Conservation (phyloP, 306 rosid genomes). For the Astragalus glycyphyllos region DNA sequence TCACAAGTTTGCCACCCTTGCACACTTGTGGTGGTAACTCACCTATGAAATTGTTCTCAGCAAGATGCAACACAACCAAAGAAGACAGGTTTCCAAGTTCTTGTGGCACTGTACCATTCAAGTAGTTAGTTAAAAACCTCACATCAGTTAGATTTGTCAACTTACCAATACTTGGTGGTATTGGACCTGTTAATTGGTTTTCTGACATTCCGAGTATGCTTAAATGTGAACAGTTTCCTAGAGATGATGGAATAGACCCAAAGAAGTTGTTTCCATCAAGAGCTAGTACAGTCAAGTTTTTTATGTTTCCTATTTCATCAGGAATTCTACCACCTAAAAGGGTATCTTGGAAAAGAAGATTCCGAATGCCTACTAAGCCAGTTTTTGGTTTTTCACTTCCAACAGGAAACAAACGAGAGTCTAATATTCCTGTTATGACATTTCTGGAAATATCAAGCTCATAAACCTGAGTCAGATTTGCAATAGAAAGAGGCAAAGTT, state of each 20-base stretch:
- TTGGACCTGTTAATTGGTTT: slow-evolving; percentile 54
- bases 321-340: slow-evolving; percentile 53
- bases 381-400: slow-evolving; percentile 35
- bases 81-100: slow-evolving; percentile 60
- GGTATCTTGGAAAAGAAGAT: slow-evolving; percentile 56
- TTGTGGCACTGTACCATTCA: slow-evolving; percentile 55
- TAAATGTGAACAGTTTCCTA: slow-evolving; percentile 56
- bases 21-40: slow-evolving; percentile 63
- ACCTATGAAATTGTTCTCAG: slow-evolving; percentile 61
- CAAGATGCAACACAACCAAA: slow-evolving; percentile 55
- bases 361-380: slow-evolving; percentile 48
- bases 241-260: slow-evolving; percentile 58
- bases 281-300: slow-evolving; percentile 47
- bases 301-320: slow-evolving; percentile 61
- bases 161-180: slow-evolving; percentile 53
- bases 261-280: slow-evolving; percentile 47
- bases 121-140: slow-evolving; percentile 41
- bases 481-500: slow-evolving; percentile 60
- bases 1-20: slow-evolving; percentile 54
- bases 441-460: slow-evolving; percentile 69
- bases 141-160: slow-evolving; percentile 51
- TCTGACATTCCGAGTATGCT: slow-evolving; percentile 45
- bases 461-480: slow-evolving; percentile 57
- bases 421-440: slow-evolving; percentile 51
- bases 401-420: slow-evolving; percentile 56